phyloP scores from a whole-genome alignment of 2,329 filamentous ascomycete genomes.

The Leptodontidium sp. region DNA sequence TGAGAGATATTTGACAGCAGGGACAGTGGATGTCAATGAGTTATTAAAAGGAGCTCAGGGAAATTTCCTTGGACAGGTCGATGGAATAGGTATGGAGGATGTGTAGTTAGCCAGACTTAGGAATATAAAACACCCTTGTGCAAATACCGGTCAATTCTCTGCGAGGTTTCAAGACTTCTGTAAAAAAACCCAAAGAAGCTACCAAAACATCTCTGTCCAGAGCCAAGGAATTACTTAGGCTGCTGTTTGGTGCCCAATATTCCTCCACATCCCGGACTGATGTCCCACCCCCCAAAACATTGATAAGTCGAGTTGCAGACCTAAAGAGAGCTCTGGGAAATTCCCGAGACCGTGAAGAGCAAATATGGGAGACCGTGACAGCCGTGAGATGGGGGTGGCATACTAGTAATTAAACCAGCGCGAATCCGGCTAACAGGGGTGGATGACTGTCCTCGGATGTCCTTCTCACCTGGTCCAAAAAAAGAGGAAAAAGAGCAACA shows the following conservation, averaged over 20 bases:
- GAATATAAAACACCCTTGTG: background rate
- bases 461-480: too few relatives aligned
- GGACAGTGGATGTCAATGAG: conserved; percentile 82
- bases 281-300: background rate
- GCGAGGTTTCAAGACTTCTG: background rate
- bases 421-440: too few relatives aligned
- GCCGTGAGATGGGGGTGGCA: background rate
- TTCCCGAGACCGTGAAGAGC: too few relatives aligned
- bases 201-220: background rate
- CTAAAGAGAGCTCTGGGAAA: background rate
- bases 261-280: too few relatives aligned
- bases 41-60: conserved; percentile 70
- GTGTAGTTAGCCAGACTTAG: conserved; percentile 16
- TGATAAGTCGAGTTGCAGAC: background rate
- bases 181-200: background rate
- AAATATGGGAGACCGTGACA: background rate
- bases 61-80: conserved; percentile 49
- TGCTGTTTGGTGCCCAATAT: background rate
- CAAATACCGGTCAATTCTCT: background rate
- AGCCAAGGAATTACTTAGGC: background rate
- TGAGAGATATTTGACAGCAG: conserved; percentile 84
- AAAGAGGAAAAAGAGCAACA: too few relatives aligned
- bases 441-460: too few relatives aligned
- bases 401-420: too few relatives aligned
- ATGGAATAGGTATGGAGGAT: conserved; percentile 47